Evolutionary conservation across 352 stramenopile genomes (phyloP).

Genomic region (Globisporangium middletonii): DNA sequence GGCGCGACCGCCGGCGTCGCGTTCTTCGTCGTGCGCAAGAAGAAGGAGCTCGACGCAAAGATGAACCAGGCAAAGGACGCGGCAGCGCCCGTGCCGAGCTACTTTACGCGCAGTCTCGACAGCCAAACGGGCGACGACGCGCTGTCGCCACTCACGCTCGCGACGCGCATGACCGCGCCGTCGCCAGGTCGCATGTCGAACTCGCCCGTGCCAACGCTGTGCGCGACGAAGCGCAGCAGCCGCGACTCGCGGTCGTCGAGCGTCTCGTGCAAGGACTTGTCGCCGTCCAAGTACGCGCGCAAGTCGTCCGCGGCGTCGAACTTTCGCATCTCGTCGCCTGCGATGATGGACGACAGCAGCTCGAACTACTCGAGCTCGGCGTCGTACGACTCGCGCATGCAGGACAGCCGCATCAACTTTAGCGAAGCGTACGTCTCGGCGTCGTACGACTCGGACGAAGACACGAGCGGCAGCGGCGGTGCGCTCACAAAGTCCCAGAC

Average conservation of each 20-base stretch:
- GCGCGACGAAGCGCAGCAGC: conserved; percentile 18
- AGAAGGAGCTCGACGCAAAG: conserved; percentile 31
- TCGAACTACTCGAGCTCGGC: conserved; percentile 27
- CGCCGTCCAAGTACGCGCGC: conserved; percentile 15
- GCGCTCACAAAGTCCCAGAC: conserved; percentile 27
- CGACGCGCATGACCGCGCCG: conserved; percentile 5
- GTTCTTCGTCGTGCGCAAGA: conserved; percentile 51
- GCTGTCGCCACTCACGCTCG: conserved; percentile 23
- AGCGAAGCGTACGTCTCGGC: conserved; percentile 48
- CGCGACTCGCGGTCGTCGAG: conserved; percentile 48
- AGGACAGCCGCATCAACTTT: conserved; percentile 63
- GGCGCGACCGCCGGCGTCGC: conserved; percentile 34
- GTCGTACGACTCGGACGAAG: conserved; percentile 30
- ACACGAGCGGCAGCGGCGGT: conserved; percentile 10
- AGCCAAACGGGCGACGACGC: conserved; percentile 19
- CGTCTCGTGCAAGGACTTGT: conserved; percentile 28
- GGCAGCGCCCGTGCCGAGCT: conserved; percentile 25
- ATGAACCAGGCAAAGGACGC: conserved; percentile 36
- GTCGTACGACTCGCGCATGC: conserved; percentile 24
- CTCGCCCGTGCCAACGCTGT: conserved; percentile 47
- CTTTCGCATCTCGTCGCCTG: conserved; percentile 37
- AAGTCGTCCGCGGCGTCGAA: conserved; percentile 18
- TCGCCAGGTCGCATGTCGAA: conserved; percentile 20
- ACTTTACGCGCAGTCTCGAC: conserved; percentile 30
- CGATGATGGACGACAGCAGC: conserved; percentile 26